Conservation (phyloP, 2,329 filamentous ascomycete species). For the Knufia fluminis region DNA sequence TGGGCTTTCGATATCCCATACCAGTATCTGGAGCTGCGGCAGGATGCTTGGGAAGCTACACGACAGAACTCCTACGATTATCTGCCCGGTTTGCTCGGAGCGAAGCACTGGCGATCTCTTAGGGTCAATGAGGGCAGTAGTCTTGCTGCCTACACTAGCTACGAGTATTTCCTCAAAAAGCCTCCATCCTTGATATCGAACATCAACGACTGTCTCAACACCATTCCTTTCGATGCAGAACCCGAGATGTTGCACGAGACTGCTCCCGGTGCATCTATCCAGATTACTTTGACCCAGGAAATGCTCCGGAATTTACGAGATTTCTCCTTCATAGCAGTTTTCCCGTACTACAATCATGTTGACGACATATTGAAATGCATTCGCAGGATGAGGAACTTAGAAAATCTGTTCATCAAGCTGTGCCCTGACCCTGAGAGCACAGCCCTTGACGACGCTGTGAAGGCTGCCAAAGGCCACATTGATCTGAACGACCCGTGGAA, state of each 20-base stretch:
- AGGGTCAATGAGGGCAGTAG: slow-evolving; percentile 68
- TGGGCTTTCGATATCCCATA: slow-evolving; percentile 57
- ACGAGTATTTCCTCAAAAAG: slow-evolving; percentile 60
- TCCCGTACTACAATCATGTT: slow-evolving; percentile 57
- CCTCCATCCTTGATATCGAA: slow-evolving; percentile 54
- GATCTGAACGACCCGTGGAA: slow-evolving; percentile 42
- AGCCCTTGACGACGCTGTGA: slow-evolving; percentile 31
- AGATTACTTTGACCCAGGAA: slow-evolving; percentile 9
- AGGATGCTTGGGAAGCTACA: slow-evolving; percentile 11
- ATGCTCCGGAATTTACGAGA: slow-evolving; percentile 38
- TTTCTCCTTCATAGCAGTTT: slow-evolving; percentile 55
- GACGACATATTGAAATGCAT: slow-evolving; percentile 37
- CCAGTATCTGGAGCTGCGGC: slow-evolving; percentile 48
- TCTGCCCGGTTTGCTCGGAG: slow-evolving; percentile 41
- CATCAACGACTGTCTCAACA: slow-evolving; percentile 24
- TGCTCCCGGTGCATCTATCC: not conserved
- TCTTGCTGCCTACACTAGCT: slow-evolving; percentile 59
- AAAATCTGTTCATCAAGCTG: slow-evolving; percentile 47
- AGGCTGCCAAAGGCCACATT: slow-evolving; percentile 26
- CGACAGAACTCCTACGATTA: slow-evolving; percentile 17
- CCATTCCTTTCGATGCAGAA: not conserved
- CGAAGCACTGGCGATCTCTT: slow-evolving; percentile 56
- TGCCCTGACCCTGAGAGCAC: slow-evolving; percentile 32
- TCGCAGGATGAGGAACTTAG: slow-evolving; percentile 41
- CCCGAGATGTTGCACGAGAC: not conserved